Evolutionary conservation across 2,329 filamentous ascomycete species (phyloP).

Genomic region (Aureobasidium sp.): DNA sequence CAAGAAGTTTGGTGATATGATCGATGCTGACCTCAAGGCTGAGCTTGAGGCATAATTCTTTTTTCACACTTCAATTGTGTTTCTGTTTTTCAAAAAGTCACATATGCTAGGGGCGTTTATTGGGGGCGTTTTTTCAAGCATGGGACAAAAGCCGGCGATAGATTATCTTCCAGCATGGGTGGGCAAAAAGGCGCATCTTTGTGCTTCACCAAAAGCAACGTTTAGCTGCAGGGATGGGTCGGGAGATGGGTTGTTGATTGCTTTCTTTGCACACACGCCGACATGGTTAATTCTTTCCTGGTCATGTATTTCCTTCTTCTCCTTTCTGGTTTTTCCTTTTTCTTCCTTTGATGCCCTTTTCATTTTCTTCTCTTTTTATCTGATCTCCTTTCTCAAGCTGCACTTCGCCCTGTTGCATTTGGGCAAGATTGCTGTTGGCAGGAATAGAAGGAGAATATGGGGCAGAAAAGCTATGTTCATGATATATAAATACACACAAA

Average conservation of each 20-base stretch:
- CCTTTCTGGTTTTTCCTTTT: not conserved
- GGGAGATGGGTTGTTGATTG: conserved; percentile 1
- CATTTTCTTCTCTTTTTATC: not conserved
- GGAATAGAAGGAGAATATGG: not conserved
- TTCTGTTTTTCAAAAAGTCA: conserved; percentile 5
- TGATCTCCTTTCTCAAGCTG: not conserved
- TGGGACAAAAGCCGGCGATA: conserved; percentile 14
- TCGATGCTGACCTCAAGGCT: conserved; percentile 32
- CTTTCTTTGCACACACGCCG: conserved; percentile 9
- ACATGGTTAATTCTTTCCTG: conserved; percentile 4
- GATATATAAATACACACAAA: conserved; percentile 12
- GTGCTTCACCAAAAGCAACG: conserved; percentile 14
- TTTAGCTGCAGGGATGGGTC: conserved; percentile 11
- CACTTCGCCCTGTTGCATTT: conserved; percentile 7
- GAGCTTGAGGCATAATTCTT: conserved; percentile 11
- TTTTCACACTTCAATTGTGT: not conserved
- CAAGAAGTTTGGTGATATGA: conserved; percentile 48
- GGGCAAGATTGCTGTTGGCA: conserved; percentile 6
- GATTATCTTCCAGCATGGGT: conserved; percentile 14
- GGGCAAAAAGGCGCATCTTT: conserved; percentile 13
- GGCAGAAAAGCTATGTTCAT: conserved; percentile 13
- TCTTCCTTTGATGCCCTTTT: not conserved
- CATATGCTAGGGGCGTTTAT: not conserved
- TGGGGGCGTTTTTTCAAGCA: not conserved
- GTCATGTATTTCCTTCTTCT: not conserved